phyloP scores from a whole-genome alignment of 768 basidiomycete genomes.

The Mycena galopus region DNA sequence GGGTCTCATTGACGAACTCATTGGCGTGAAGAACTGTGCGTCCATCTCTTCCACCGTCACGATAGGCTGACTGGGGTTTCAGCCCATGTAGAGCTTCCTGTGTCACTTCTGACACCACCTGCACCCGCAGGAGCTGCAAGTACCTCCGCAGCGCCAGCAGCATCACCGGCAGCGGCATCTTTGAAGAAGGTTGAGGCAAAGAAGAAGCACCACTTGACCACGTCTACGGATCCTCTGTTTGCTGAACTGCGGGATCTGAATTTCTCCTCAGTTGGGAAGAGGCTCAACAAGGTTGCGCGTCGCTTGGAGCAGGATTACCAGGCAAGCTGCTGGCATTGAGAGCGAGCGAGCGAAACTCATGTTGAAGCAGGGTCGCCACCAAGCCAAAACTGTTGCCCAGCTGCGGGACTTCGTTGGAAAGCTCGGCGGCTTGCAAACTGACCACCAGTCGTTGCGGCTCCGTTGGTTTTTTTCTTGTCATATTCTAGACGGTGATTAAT shows the following conservation, averaged over 20 bases:
- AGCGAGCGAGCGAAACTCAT: background rate
- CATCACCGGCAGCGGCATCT: constrained; percentile 60
- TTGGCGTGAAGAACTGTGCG: constrained; percentile 92
- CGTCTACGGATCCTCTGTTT: constrained; percentile 83
- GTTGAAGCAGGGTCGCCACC: constrained; percentile 74
- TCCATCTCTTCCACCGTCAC: constrained; percentile 18
- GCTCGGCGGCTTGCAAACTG: constrained; percentile 90
- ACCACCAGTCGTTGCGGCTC: constrained; percentile 89
- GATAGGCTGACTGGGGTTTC: constrained; percentile 18
- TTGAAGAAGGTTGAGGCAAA: constrained; percentile 80
- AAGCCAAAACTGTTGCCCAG: constrained; percentile 92
- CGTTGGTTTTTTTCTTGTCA: constrained; percentile 73
- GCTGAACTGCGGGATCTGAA: constrained; percentile 90
- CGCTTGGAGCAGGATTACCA: constrained; percentile 95
- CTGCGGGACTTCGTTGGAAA: constrained; percentile 96
- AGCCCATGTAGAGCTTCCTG: constrained; percentile 88
- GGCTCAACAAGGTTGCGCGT: constrained; percentile 84
- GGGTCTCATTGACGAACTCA: constrained; percentile 92
- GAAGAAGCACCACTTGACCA: constrained; percentile 90
- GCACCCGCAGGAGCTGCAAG: constrained; percentile 55
- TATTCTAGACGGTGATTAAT: constrained; percentile 15
- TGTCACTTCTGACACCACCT: constrained; percentile 74
- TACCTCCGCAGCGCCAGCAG: constrained; percentile 55
- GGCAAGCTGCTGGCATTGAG: constrained; percentile 51
- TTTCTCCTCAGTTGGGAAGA: constrained; percentile 89